Evolutionary conservation across 1,284 basidiomycete species (phyloP), one percentile per base, ranked within the genome.

Genomic region (Pseudozyma thailandica): DNA sequence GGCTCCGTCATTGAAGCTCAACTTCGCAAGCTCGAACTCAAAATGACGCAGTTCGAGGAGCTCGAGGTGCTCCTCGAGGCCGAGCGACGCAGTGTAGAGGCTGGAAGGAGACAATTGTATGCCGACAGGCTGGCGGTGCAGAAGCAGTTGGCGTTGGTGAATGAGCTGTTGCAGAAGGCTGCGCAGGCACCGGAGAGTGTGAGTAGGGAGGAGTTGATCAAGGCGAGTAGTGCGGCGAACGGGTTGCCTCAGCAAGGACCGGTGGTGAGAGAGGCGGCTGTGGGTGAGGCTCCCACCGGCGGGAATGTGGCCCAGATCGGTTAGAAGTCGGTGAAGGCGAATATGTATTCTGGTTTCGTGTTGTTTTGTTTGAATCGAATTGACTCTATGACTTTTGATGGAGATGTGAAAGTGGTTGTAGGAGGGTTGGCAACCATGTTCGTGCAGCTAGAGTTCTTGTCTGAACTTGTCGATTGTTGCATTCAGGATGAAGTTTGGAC

Each of bases 1-100:
- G 89, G 91, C 1, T 88, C 90, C 46, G 87, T 98, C 57, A 92
- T 98, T 84, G 91, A 93, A 78, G 88, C 95, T 27, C 96, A 95
- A 57, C 86, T 97, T 44, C 90, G 89, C 18, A 98, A 98, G 84
- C 89, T 98, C 47, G 94, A 98, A 58, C 55, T 82, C 18, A 82
- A 82, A 33, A 81, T 82, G 79, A 42, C 62, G 6, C 81, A 82
- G 44, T 82, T 82, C 46, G 77, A 81, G 31, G 72, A 81, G 49
- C 72, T 82, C 31, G 81, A 82, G 53, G 56, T 66, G 10, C 55
- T 82, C 25, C 74, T 82, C 39, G 81, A 82, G 31, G 56, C 74
- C 6, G 81, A 82, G 50, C 61, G 79, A 9, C 68, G 78, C 18
- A 47, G 43, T 6, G 49, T 82, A 20, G 81, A 82, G 49, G 75